Evolutionary conservation across 352 stramenopile genomes (phyloP).

Genomic region (Elongisporangium undulatum): DNA sequence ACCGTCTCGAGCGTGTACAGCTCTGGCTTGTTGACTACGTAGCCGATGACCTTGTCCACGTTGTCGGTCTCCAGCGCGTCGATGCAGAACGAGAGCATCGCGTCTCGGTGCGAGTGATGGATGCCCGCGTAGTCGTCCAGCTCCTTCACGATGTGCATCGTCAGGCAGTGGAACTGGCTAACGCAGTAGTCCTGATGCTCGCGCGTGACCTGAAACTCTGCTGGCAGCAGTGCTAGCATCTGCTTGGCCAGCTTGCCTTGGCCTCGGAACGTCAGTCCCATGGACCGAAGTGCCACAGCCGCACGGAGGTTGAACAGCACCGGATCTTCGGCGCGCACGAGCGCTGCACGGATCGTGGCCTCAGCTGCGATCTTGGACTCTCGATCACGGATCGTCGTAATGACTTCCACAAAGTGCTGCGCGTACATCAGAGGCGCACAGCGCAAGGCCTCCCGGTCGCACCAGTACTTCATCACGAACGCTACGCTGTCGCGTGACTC

Average conservation of each 20-base stretch:
- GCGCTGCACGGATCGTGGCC: slow-evolving; percentile 34
- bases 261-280: slow-evolving; percentile 60
- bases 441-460: slow-evolving; percentile 24
- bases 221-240: slow-evolving; percentile 46
- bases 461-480: slow-evolving; percentile 48
- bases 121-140: slow-evolving; percentile 55
- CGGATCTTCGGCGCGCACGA: slow-evolving; percentile 42
- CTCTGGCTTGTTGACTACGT: slow-evolving; percentile 41
- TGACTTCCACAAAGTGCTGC: slow-evolving; percentile 60
- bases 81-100: slow-evolving; percentile 51
- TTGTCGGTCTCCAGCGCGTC: slow-evolving; percentile 59
- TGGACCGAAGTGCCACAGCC: slow-evolving; percentile 39
- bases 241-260: slow-evolving; percentile 74
- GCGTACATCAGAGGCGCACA: slow-evolving; percentile 67
- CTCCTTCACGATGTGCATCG: slow-evolving; percentile 70
- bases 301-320: slow-evolving; percentile 52
- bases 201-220: slow-evolving; percentile 22
- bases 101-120: slow-evolving; percentile 32
- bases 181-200: slow-evolving; percentile 57
- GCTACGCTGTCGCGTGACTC: slow-evolving; percentile 12
- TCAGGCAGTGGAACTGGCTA: slow-evolving; percentile 41
- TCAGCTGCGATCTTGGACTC: slow-evolving; percentile 50
- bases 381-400: slow-evolving; percentile 71
- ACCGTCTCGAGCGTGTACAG: slow-evolving; percentile 48
- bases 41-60: slow-evolving; percentile 65